Percentiles rank a stretch among this genome's conserved stretches.
Evolutionary conservation across 1,284 basidiomycete genomes (phyloP).

Genomic region (Ganoderma leucocontextum): DNA sequence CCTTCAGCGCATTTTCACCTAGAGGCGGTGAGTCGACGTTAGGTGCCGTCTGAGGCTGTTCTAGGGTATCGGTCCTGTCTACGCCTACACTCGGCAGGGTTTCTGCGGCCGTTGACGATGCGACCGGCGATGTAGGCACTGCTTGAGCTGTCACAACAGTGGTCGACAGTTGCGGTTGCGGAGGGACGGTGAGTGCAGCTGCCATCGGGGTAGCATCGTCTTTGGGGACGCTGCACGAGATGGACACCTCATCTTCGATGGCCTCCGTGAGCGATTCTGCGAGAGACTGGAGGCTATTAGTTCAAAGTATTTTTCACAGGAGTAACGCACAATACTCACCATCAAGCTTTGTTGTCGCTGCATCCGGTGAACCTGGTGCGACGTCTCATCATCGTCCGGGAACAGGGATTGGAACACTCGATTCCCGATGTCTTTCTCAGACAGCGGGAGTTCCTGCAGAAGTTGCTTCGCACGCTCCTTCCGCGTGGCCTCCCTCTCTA

Average conservation of each 20-base stretch:
- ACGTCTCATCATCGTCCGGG: constrained; percentile 65
- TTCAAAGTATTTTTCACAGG: neutral
- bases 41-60: neutral
- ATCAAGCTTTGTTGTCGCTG: constrained; percentile 63
- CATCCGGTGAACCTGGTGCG: constrained; percentile 57
- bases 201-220: constrained; percentile 40
- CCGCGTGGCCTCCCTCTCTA: constrained; percentile 65
- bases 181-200: constrained; percentile 16
- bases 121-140: constrained; percentile 16
- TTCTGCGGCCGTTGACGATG: constrained; percentile 2
- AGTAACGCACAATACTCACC: constrained; percentile 47
- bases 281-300: constrained; percentile 58
- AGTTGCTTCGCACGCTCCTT: constrained; percentile 58
- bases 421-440: constrained; percentile 70
- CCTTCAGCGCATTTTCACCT: constrained; percentile 24
- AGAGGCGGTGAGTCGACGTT: neutral
- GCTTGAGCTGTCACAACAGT: constrained; percentile 21
- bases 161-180: constrained; percentile 20
- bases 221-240: constrained; percentile 45
- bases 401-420: constrained; percentile 75
- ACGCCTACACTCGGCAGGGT: neutral
- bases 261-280: constrained; percentile 76
- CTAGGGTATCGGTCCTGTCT: neutral
- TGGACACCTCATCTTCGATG: constrained; percentile 64
- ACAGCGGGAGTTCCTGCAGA: constrained; percentile 62